phyloP scores from a whole-genome alignment of 305 asterid species.

The Lippia alba region DNA sequence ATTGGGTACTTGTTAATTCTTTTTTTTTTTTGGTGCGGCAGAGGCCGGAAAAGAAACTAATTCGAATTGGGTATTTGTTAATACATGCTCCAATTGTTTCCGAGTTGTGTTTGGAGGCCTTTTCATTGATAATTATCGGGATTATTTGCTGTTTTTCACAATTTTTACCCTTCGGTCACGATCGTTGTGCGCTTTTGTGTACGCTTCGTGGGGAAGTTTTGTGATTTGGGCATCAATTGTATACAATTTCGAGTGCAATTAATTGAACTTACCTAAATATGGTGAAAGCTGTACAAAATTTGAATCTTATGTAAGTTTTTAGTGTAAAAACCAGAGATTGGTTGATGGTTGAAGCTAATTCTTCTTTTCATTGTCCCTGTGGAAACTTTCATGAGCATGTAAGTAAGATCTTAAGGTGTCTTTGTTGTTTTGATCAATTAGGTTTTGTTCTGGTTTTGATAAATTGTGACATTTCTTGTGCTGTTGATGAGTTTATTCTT shows the following conservation, averaged over 20 bases:
- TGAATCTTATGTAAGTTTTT: too few species aligned
- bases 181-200: background rate
- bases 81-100: background rate
- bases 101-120: constrained; percentile 1
- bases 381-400: too few species aligned
- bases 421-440: constrained; percentile 4
- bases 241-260: background rate
- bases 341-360: too few species aligned
- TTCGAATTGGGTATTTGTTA: background rate
- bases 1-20: background rate
- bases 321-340: background rate
- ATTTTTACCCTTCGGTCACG: background rate
- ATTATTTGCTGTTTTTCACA: background rate
- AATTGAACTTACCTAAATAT: background rate
- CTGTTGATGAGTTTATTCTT: constrained; percentile 11
- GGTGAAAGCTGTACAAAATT: constrained; percentile 1
- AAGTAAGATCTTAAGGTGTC: too few species aligned
- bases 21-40: too few species aligned
- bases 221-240: background rate
- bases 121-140: too few species aligned
- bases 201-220: background rate
- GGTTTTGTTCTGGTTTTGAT: background rate
- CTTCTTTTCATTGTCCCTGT: too few species aligned
- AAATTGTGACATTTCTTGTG: background rate
- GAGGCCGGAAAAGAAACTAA: too few species aligned